These are phyloP conservation scores for Blastobotrys serpentis DNA, from an alignment of 1,139 yeast species.

Conservation along the genomic window DNA sequence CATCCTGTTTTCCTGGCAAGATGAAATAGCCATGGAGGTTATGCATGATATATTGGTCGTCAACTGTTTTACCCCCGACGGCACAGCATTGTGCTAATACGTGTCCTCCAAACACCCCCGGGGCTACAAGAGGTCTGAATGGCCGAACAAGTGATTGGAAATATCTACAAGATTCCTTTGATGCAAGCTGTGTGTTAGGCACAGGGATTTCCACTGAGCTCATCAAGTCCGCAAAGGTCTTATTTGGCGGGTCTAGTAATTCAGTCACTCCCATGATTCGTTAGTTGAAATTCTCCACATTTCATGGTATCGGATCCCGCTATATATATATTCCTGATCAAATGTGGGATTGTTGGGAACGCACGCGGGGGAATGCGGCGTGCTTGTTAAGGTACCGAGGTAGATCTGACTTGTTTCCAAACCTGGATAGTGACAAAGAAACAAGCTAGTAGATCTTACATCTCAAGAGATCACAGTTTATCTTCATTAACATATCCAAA, in stretches of 20 bases:
- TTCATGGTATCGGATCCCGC: no score
- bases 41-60: slow-evolving; percentile 23
- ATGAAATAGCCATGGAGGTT: slow-evolving; percentile 36
- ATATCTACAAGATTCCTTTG: slow-evolving; percentile 18
- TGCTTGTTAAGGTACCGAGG: no score
- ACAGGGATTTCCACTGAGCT: slow-evolving; percentile 23
- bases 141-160: slow-evolving; percentile 31
- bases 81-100: slow-evolving; percentile 35
- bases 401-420: no score
- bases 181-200: slow-evolving; percentile 17
- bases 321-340: no score
- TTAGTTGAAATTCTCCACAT: no score
- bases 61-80: slow-evolving; percentile 34
- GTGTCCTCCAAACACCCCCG: slow-evolving; percentile 38
- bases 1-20: slow-evolving; percentile 33
- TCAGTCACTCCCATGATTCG: slow-evolving; percentile 9
- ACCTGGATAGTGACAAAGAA: no score
- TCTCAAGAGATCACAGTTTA: no score
- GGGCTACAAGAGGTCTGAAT: slow-evolving; percentile 31
- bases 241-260: slow-evolving; percentile 25
- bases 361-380: no score
- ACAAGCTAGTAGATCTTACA: no score
- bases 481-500: no score
- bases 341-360: no score
- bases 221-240: slow-evolving; percentile 32